These are phyloP conservation scores for Nicotiana tabacum DNA, from an alignment of 257 asterid genomes.

Conservation along the genomic window DNA sequence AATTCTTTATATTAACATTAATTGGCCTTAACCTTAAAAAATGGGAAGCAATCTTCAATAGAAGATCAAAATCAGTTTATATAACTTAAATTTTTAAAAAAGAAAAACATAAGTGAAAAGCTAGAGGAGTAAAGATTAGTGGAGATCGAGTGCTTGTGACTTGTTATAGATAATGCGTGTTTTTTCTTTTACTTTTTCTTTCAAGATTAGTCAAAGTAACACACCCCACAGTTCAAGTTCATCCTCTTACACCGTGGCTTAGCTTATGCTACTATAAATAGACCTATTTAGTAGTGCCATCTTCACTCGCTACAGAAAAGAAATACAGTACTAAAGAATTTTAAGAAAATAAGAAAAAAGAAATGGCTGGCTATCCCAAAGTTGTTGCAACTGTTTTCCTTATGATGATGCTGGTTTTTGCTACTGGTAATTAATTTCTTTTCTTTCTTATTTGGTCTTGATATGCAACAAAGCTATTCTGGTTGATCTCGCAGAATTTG, in stretches of 20 bases:
- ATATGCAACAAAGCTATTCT: not conserved
- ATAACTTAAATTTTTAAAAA: no score
- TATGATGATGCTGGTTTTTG: not conserved
- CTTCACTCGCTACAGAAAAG: not conserved
- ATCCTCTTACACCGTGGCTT: not conserved
- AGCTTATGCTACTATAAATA: not conserved
- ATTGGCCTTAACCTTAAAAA: no score
- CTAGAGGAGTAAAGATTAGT: not conserved
- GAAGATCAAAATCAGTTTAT: no score
- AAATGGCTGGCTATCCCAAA: not conserved
- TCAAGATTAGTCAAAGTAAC: not conserved
- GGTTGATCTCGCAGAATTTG: no score
- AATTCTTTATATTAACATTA: no score
- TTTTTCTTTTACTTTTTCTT: not conserved
- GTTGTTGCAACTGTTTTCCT: not conserved
- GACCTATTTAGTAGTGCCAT: not conserved
- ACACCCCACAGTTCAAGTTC: not conserved
- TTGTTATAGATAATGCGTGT: not conserved
- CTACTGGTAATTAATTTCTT: not conserved
- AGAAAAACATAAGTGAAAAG: not conserved
- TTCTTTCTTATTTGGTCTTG: not conserved
- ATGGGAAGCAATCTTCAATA: no score
- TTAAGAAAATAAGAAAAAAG: not conserved
- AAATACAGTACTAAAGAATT: not conserved
- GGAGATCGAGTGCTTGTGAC: not conserved